Base-by-base conservation (phyloP, 495 filamentous ascomycete species). In the Glutinoglossum americanum region DNA sequence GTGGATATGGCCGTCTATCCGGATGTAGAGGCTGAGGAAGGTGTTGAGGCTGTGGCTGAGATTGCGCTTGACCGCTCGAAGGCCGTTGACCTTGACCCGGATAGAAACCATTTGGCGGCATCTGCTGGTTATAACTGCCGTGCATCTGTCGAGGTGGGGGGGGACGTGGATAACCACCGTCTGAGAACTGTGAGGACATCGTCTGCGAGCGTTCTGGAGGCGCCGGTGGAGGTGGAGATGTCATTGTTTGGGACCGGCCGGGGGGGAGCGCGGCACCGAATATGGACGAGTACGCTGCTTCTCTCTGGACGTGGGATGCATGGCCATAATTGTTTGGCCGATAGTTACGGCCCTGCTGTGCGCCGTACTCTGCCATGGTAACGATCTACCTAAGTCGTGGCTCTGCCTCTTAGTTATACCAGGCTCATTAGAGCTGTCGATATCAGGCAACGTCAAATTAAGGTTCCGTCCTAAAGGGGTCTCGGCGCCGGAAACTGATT, bases 271-370 rank as follows among this genome's bases (percentile, higher is more conserved):
- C 79, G 64, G 81, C 80, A 61, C 92, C 92, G 65, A 99, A 99
- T 63, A 99, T 99, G 71, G 89, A 87, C 57, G 85, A 86, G 70
- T 93, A 98, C 35, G 89, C 92, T 64, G 86, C 88, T 77, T 98
- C 90, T 71, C 92, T 81, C 70, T 93, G 86, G 64, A 77, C 75
- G 66, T 79, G 77, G 54, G 83, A 79, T 35, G 84, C 70, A 66
- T 81, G 76, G 60, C 80, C 83, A 68, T 86, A 84, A 60, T 79
- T 73, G 62, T 72, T 73, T 56, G 69, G 67, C 65, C 75, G 73
- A 71, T 82, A 80, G 63, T 80, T 75, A 71, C 84, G 74, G 73
- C 81, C 77, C 68, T 85, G 83, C 68, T 86, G 85, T 56, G 75
- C 65, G 61, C 78, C 71, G 71, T 92, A 87, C 69, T 94, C 86